Evolutionary conservation across 306 rosid genomes (phyloP), one percentile per base, ranked within the genome.

Genomic region (Carpinus viminea): DNA sequence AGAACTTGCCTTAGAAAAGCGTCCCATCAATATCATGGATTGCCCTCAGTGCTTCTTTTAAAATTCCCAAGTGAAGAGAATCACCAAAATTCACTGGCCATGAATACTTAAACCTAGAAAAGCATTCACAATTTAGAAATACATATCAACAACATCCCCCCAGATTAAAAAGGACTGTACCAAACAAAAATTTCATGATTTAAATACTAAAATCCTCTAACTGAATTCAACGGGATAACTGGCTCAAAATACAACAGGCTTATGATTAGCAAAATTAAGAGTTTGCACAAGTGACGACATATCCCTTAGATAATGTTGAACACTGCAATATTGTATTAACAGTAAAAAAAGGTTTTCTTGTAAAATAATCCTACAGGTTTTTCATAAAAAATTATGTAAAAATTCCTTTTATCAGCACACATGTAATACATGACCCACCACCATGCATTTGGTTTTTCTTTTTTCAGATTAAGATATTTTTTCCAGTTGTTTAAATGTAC

Each of bases 41-140:
- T 57, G 98, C 92, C 83, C 97, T 92, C 79, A 95, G 81, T 8
- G 96, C 95, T 90, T 95, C 98, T 87, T 92, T 95, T 85, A 95
- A 84, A 78, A 95, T 92, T 87, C 86, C 93, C 88, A 95, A 91
- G 88, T 92, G 97, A 78, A 86, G 84, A 84, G 92, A 85, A 82
- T 91, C 89, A 45, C 81, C 92, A 86, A 87, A 78, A 60, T 84
- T 85, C 80, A 85, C 87, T 69, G 90, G 79, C 79, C 87, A 78
- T 46, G 81, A 78, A 80, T 86, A 88, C 84, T 86, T 91, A 77
- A 88, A 89, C 97, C 97, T 92, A 92, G 68, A 78, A 86, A 85
- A 75, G n/a, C 43, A 78, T 80, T 70, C 50, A 56, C 45, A 36
- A 47, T 62, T 78, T 82, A 73, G 52, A 81, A 51, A 62, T 28